Evolutionary conservation across 1,284 basidiomycete genomes (phyloP), one percentile per base, ranked within the genome.

Genomic region (Leccinum solheimii): DNA sequence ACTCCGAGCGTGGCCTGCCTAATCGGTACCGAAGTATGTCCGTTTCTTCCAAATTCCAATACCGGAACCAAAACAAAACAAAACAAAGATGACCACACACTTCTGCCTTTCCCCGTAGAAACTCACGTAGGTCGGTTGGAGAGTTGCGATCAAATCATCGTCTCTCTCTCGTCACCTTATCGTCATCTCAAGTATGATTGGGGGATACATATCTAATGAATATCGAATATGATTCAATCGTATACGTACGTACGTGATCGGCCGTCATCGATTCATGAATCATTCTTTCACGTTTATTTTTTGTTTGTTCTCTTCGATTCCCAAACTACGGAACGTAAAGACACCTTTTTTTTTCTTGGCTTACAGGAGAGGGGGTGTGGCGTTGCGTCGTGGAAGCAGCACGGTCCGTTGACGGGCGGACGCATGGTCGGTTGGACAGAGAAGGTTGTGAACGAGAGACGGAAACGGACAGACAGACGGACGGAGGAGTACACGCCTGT

Each of bases 351-450:
- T 45, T 16, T 45, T 45, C 11, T 14, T 21, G n/a, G 11, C 19
- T 21, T 21, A 45, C 11, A 43, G 43, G 19, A 48, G n/a, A 48
- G 50, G 10, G 43, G 52, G 56, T 53, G 64, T 64, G 63, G 64
- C 43, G 43, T 48, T 64, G 60, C 59, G 60, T 64, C 63, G 64
- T 64, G 63, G 34, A 52, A 23, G 27, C 58, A 11, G 52, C 62
- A 56, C 57, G 55, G 40, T 23, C 21, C 32, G 30, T 8, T 61
- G 60, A 53, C 52, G 32, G 19, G 52, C 52, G 49, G 49, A 50
- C 21, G 16, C 49, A 27, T 50, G 49, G 49, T 5, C 23, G n/a
- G 23, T 45, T 21, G 19, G 43, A n/a, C n/a, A 19, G 19, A 19
- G 19, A 43, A 10, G n/a, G 16, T 40, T 40, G 38, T 40, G 8